Evolutionary conservation across 2,329 filamentous ascomycete species (phyloP).

Genomic region (Pseudogymnoascus sp.): DNA sequence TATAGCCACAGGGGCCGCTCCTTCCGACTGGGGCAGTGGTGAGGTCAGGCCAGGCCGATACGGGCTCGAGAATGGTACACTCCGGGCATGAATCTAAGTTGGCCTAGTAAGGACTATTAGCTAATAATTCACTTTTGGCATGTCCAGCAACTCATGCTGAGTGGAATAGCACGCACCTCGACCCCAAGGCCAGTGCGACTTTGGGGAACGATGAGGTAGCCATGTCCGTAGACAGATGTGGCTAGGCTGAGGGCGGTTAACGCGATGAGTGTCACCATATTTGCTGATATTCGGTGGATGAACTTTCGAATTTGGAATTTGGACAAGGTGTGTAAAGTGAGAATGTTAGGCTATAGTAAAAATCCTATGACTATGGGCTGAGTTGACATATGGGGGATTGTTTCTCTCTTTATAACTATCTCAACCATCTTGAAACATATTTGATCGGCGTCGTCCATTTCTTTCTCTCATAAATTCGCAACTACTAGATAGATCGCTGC

Average conservation of each 20-base stretch:
- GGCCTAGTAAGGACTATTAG: slow-evolving; percentile 28
- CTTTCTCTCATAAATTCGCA: background rate
- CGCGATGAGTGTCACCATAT: background rate
- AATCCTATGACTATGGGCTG: background rate
- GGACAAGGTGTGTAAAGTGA: background rate
- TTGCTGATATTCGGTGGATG: background rate
- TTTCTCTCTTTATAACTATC: slow-evolving; percentile 3
- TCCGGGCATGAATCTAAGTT: slow-evolving; percentile 46
- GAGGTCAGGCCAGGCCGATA: slow-evolving; percentile 43
- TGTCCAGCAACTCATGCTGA: background rate
- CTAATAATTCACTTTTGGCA: background rate
- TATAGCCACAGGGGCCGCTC: slow-evolving; percentile 47
- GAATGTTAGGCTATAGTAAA: background rate
- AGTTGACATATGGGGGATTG: background rate
- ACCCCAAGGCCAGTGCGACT: slow-evolving; percentile 39
- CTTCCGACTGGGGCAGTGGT: slow-evolving; percentile 39
- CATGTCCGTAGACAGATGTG: slow-evolving; percentile 33
- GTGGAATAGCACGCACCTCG: slow-evolving; percentile 30
- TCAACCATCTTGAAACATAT: background rate
- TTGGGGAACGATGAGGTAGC: slow-evolving; percentile 37
- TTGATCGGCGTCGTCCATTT: background rate
- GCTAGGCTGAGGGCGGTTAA: background rate
- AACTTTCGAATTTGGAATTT: background rate
- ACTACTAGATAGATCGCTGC: background rate
- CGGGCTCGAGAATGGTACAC: slow-evolving; percentile 48